Evolutionary conservation across 2,329 filamentous ascomycete species (phyloP), one percentile per base, ranked within the genome.

Genomic region (Aureobasidium sp.): DNA sequence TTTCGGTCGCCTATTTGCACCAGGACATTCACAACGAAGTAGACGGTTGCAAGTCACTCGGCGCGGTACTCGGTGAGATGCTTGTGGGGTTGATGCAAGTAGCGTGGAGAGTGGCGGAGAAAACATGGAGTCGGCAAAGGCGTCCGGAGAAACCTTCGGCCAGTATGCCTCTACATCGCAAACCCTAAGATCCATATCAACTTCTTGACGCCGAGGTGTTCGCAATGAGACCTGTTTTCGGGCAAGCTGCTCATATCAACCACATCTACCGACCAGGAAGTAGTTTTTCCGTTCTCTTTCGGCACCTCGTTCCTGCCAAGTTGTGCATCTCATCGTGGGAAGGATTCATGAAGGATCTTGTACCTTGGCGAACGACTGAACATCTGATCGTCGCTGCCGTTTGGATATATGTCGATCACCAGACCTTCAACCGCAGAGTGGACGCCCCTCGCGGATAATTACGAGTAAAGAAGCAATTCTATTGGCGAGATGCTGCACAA

Each of bases 291-390:
- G 53, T 17, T 45, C 51, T 20, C 25, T 44, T 57, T 57, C 53
- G 53, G 53, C 53, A 25, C 22, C 41, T 27, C 27, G 53, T 57
- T 25, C 53, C 53, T 57, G 53, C 53, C 53, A 57, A 57, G 53
- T 57, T 57, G 53, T 57, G 22, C 53, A 55, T 57, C 27, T 57
- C 17, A 45, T 31, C n/a, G 15, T 29, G 25, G 6, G 27, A 27
- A 57, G 41, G 39, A 45, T 31, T 8, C 29, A 22, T 57, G 53
- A 36, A 57, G 53, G 41, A 44, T 36, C 29, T 34, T 27, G 29
- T 41, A 41, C 39, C 53, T 57, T 57, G 53, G 53, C 53, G 29
- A 57, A 45, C 53, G 27, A 44, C 17, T 27, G 42, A 42, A 48
- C 41, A 39, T 37, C 55, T 48, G 42, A 58, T 58, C 29, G 37